Evolutionary conservation across 176 grass and related monocot species (phyloP), one percentile per base, ranked within the genome.

Genomic region (Puccinellia tenuiflora): DNA sequence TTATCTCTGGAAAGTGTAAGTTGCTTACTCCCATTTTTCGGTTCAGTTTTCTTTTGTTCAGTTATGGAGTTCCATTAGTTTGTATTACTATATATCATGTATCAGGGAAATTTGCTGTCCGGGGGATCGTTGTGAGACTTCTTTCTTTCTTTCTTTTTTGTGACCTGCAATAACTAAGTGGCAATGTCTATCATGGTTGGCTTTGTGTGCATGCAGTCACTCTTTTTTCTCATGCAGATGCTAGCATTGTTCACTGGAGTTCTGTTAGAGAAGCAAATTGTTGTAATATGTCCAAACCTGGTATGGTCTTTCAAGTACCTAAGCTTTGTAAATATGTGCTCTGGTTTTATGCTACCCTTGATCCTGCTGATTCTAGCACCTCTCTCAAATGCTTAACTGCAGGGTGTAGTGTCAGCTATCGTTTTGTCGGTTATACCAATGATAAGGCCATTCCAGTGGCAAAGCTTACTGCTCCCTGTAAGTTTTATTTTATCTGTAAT

Each of bases 401-500:
- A 98, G 96, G 96, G 96, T 81, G 80, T 98, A 65, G 77, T 98
- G 51, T 96, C 96, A 86, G 93, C 96, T 17, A 90, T 98, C 80
- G 87, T 98, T 34, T 85, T 98, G 54, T 98, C 96, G 43, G 46
- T 96, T 83, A 92, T 96, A 85, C 96, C 96, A 5, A 98, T 96
- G 89, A 90, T 98, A 65, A 88, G 96, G 81, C 96, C 96, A 52
- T 98, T 98, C 85, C 90, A 96, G 62, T 98, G 96, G 96, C 96
- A 98, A 82, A 93, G 96, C 86, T 93, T 98, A 77, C 81, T 98
- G 71, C 96, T 98, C 92, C 96, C 96, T 22, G 96, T 98, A 86
- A 96, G 92, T 94, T 82, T 78, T 55, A 59, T 55, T 39, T 40
- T 40, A 72, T 81, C 45, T 69, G 25, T 30, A 79, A 64, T 67